A percentile compares a stretch with the other conserved stretches of the same genome.
phyloP scores from a whole-genome alignment of 768 basidiomycete species.

The Agaricus sinodeliciosus region DNA sequence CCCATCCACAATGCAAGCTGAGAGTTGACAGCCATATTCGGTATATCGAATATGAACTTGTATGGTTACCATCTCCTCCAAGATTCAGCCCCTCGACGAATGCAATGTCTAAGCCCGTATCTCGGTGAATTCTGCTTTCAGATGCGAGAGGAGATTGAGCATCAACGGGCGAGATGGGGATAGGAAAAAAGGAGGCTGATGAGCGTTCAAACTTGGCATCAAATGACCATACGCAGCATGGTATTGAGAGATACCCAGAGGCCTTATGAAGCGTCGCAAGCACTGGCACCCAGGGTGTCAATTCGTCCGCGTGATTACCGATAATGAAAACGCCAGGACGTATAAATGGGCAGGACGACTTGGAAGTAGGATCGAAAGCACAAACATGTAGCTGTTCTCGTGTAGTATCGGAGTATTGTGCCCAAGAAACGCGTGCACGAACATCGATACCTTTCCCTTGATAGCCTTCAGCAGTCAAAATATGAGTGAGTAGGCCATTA shows the following conservation, averaged over 20 bases:
- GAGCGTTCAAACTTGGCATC: slow-evolving; percentile 58
- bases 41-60: slow-evolving; percentile 76
- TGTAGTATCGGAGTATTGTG: slow-evolving; percentile 60
- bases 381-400: slow-evolving; percentile 55
- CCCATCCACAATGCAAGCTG: slow-evolving; percentile 75
- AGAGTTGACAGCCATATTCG: slow-evolving; percentile 80
- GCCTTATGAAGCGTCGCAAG: slow-evolving; percentile 56
- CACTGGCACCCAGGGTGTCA: slow-evolving; percentile 92
- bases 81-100: slow-evolving; percentile 42
- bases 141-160: not conserved
- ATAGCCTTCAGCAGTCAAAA: slow-evolving; percentile 81
- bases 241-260: slow-evolving; percentile 75
- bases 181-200: slow-evolving; percentile 24
- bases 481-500: slow-evolving; percentile 88
- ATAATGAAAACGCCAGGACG: slow-evolving; percentile 65
- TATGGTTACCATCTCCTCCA: slow-evolving; percentile 52
- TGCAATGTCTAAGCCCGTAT: slow-evolving; percentile 11
- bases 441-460: slow-evolving; percentile 80
- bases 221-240: slow-evolving; percentile 87
- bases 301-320: slow-evolving; percentile 94
- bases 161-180: slow-evolving; percentile 11
- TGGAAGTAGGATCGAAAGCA: slow-evolving; percentile 58
- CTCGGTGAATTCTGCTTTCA: not conserved
- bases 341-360: slow-evolving; percentile 20
- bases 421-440: slow-evolving; percentile 81